These are phyloP conservation scores for Cicer pinnatifidum DNA, from an alignment of 306 rosid species.

Conservation along the genomic window DNA sequence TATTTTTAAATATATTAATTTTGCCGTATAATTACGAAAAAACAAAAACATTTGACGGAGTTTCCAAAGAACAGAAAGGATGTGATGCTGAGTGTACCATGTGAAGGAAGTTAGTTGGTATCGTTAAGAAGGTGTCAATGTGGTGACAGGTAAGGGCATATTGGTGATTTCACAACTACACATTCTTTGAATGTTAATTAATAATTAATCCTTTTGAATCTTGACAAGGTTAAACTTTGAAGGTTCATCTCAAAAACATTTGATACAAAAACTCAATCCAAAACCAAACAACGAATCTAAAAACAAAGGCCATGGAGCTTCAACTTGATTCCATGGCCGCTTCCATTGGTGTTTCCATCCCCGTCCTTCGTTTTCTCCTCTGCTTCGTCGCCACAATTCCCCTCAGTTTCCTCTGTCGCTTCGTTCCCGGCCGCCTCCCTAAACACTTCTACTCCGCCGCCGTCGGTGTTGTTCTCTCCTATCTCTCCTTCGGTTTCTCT, in stretches of 20 bases:
- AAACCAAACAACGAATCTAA: neutral
- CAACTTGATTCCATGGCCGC: conserved; percentile 85
- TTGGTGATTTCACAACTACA: neutral
- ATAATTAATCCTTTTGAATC: neutral
- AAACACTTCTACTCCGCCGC: conserved; percentile 77
- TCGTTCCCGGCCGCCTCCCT: conserved; percentile 66
- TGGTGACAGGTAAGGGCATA: neutral
- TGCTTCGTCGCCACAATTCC: conserved; percentile 89
- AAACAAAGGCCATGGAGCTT: conserved; percentile 63
- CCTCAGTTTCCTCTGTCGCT: conserved; percentile 69
- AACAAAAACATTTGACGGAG: conserved; percentile 36
- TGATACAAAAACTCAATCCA: neutral
- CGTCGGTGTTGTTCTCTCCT: conserved; percentile 74
- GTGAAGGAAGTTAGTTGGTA: neutral
- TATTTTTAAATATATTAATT: too few species aligned
- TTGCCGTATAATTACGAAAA: too few species aligned
- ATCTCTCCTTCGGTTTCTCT: conserved; percentile 85
- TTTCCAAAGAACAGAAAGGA: conserved; percentile 33
- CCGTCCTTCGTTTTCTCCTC: conserved; percentile 88
- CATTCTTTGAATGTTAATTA: neutral
- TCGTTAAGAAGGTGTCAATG: neutral
- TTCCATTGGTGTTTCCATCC: conserved; percentile 75
- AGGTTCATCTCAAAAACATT: neutral
- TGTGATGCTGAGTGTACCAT: neutral
- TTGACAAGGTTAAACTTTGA: neutral